Conservation (phyloP, 768 basidiomycete species). For the Chalciporus sphaerocephalus region DNA sequence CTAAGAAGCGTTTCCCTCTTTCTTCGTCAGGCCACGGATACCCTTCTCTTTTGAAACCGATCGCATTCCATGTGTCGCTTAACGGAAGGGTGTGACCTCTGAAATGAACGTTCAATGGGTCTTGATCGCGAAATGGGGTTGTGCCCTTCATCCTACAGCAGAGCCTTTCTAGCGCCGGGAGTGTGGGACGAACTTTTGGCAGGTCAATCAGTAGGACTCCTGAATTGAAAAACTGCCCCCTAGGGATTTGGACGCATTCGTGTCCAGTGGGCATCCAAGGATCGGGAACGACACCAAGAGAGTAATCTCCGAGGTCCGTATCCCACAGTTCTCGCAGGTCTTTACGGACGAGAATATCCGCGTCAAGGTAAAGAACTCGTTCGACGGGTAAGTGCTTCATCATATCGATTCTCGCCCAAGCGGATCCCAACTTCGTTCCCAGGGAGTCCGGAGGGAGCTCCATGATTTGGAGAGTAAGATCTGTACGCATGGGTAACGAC, state of each 20-base stretch:
- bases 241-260: constrained; percentile 27
- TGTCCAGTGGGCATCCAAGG: constrained; percentile 43
- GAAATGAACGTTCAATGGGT: constrained; percentile 45
- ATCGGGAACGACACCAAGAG: constrained; percentile 42
- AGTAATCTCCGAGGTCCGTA: constrained; percentile 36
- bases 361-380: constrained; percentile 45
- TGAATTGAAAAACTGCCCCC: constrained; percentile 45
- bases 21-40: constrained; percentile 38
- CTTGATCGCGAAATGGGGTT: constrained; percentile 41
- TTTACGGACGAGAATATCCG: constrained; percentile 41
- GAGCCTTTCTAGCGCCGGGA: constrained; percentile 24
- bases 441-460: constrained; percentile 28
- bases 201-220: constrained; percentile 49
- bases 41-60: constrained; percentile 41
- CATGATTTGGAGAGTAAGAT: constrained; percentile 40
- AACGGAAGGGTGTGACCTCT: constrained; percentile 35
- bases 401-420: constrained; percentile 48
- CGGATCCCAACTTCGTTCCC: constrained; percentile 23
- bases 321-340: constrained; percentile 42
- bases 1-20: constrained; percentile 29
- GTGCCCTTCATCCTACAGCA: constrained; percentile 20
- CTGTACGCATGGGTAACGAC: constrained; percentile 19
- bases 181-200: constrained; percentile 28
- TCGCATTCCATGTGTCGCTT: constrained; percentile 45
- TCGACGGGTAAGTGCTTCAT: constrained; percentile 40